Conservation (phyloP, 768 basidiomycete genomes). For the Collybia mongolica region DNA sequence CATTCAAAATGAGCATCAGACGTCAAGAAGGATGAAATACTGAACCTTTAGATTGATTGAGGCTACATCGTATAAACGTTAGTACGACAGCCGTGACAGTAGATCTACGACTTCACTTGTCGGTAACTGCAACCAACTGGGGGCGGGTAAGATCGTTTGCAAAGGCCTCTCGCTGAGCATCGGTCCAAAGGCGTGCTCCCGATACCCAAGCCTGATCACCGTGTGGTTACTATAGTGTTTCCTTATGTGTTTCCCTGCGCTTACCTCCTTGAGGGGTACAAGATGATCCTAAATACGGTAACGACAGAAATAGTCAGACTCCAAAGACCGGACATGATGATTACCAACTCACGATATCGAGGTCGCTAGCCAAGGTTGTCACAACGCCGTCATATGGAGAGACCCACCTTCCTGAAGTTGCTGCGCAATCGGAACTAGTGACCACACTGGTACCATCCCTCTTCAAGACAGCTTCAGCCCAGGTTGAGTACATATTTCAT, state of each 20-base stretch:
- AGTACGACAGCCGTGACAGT: background rate
- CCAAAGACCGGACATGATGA: background rate
- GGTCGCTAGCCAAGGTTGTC: conserved; percentile 41
- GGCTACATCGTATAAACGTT: conserved; percentile 17
- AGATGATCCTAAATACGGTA: conserved; percentile 42
- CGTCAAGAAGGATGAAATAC: background rate
- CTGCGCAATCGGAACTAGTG: conserved; percentile 33
- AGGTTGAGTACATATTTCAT: background rate
- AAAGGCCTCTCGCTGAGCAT: conserved; percentile 45
- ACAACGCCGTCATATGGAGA: conserved; percentile 50
- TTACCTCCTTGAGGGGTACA: conserved; percentile 52
- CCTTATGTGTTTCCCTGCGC: background rate
- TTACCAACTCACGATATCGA: conserved; percentile 43
- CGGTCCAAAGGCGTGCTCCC: conserved; percentile 52
- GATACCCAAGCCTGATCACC: conserved; percentile 49
- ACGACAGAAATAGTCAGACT: background rate
- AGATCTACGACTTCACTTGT: conserved; percentile 21
- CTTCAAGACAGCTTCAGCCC: conserved; percentile 37
- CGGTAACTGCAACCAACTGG: conserved; percentile 51
- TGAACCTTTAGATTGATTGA: conserved; percentile 44
- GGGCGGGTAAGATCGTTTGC: conserved; percentile 58
- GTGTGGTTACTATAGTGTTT: background rate
- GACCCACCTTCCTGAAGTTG: conserved; percentile 50
- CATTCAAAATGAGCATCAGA: background rate
- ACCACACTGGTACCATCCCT: conserved; percentile 46